These are phyloP conservation scores for Auricularia heimuer DNA, from an alignment of 768 basidiomycete genomes.

Conservation along the genomic window DNA sequence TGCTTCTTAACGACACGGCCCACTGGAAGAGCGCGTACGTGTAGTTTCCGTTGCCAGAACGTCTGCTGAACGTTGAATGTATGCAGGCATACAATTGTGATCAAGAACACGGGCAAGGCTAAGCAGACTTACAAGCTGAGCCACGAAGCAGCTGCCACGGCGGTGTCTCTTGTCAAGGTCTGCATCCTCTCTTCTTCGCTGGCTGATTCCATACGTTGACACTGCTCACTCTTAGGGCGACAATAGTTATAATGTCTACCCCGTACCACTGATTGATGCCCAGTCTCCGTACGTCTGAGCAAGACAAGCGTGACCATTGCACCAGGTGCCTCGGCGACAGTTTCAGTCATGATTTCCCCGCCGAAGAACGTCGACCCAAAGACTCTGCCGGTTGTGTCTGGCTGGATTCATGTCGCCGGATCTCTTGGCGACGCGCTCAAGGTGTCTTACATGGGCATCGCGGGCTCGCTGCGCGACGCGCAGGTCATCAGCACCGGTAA, in stretches of 20 bases:
- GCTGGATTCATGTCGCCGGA: constrained; percentile 18
- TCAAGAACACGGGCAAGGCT: constrained; percentile 4
- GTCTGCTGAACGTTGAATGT: neutral
- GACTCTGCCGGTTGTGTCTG: constrained; percentile 26
- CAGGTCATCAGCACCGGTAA: constrained; percentile 1
- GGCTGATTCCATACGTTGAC: neutral
- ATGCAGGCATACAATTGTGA: neutral
- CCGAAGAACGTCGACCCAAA: constrained; percentile 13
- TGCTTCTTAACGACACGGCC: constrained; percentile 31
- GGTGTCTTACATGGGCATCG: constrained; percentile 4
- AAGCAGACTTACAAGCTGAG: constrained; percentile 14
- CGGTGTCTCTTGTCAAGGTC: constrained; percentile 10
- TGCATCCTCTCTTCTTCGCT: neutral
- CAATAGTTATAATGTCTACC: neutral
- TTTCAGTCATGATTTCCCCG: constrained; percentile 16
- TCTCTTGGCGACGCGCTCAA: constrained; percentile 3
- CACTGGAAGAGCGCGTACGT: constrained; percentile 12
- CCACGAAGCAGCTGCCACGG: constrained; percentile 21
- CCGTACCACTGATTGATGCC: neutral
- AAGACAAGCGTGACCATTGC: constrained; percentile 13
- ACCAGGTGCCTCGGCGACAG: constrained; percentile 14
- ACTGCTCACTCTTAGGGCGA: neutral
- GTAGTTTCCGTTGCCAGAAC: constrained; percentile 5
- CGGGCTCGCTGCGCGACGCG: neutral
- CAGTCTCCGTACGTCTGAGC: neutral